Evolutionary conservation across 78 protist genomes (phyloP), one percentile per base, ranked within the genome.

Genomic region (Dictyostelium purpureum): DNA sequence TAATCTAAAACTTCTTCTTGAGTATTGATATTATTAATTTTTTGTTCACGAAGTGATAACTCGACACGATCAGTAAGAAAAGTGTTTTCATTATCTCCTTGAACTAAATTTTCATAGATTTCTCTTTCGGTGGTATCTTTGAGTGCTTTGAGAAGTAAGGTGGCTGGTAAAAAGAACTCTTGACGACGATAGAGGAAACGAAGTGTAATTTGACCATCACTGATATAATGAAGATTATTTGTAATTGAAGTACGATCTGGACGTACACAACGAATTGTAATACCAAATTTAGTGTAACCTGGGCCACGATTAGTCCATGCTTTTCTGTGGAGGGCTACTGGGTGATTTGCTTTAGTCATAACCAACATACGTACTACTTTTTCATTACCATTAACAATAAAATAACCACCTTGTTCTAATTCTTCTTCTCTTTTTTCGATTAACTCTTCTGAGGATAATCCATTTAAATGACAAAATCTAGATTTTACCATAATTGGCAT

Each of bases 381-480:
- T 73, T 98, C 99, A 70, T 61, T 52, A 33, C 99, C 99, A 59
- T 97, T 90, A 67, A 94, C 45, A 69, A 99, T 90, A 76, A 98
- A 98, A 94, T 96, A 98, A 21, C 99, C 99, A 1, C 99, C 99
- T 26, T 69, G 4, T 67, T 78, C 95, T 31, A 79, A 57, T 24
- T 56, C 93, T 49, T 91, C 90, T 28, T 82, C 95, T n/a, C 77
- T 75, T 11, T 6, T 11, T 18, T 38, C 40, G 3, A 79, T 61
- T 6, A 79, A 65, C 82, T 79, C 57, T 26, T 43, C 77, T 10
- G 90, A 70, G 26, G 81, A 37, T 63, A 81, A 7, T 4, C 90
- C 95, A 10, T 40, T 19, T 35, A 90, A 40, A 14, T 67, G 79
- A 42, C 95, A 90, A 19, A n/a, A 31, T 11, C 1, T 24, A 0